Conservation (phyloP, 257 asterid species). For the Phtheirospermum japonicum region DNA sequence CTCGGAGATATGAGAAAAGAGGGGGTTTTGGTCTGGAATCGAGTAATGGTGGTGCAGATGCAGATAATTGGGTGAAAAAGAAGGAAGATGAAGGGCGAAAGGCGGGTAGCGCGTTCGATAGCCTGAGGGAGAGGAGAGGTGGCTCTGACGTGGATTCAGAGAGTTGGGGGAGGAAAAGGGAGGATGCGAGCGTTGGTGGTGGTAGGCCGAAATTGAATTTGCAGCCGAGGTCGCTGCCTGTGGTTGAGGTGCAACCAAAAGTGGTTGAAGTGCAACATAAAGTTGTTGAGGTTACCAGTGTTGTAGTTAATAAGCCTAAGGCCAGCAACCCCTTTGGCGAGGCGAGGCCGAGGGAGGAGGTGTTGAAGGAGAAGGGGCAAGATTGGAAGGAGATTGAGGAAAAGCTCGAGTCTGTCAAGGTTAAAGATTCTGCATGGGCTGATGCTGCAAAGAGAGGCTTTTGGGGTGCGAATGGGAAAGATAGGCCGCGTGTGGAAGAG, state of each 20-base stretch:
- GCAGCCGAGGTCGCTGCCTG: constrained; percentile 56
- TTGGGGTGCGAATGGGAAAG: constrained; percentile 67
- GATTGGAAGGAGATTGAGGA: constrained; percentile 88
- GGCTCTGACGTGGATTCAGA: constrained; percentile 53
- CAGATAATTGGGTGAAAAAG: constrained; percentile 65
- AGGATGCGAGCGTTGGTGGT: constrained; percentile 49
- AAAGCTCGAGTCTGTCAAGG: constrained; percentile 61
- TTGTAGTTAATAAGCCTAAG: constrained; percentile 43
- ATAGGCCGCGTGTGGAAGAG: constrained; percentile 39
- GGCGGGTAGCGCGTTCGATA: constrained; percentile 71
- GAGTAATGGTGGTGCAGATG: constrained; percentile 57
- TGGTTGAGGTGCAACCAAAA: constrained; percentile 36
- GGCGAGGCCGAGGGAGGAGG: constrained; percentile 98
- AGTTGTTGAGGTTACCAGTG: constrained; percentile 23
- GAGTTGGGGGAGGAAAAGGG: constrained; percentile 66
- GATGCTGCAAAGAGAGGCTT: constrained; percentile 43
- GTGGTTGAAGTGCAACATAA: constrained; percentile 29
- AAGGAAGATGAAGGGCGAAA: constrained; percentile 68
- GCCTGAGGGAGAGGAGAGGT: constrained; percentile 74
- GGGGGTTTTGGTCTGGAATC: constrained; percentile 67
- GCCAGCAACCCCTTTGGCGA: constrained; percentile 81
- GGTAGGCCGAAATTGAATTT: constrained; percentile 70
- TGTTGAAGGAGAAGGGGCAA: constrained; percentile 89
- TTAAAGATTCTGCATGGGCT: constrained; percentile 43
- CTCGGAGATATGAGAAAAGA: constrained; percentile 57